Evolutionary conservation across 805 yeast genomes (phyloP), one percentile per base, ranked within the genome.

Genomic region (Maudiozyma bulderi): DNA sequence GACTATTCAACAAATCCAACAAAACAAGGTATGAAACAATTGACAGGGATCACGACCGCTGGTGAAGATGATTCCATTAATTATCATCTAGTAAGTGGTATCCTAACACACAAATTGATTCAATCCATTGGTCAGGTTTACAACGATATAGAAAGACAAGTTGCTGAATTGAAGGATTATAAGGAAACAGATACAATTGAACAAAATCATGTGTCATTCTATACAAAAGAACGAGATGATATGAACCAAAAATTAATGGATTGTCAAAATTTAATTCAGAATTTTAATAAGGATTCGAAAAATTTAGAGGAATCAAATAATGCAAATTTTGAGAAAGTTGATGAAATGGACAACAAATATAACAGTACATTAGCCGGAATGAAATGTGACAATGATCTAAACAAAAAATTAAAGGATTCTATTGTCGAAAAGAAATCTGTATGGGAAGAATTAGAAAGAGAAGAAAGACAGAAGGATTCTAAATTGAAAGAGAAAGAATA

Each of bases 1-100:
- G 81, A 80, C 51, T 86, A 86, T 59, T 73, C 84, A 6, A 73
- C 83, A 29, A 85, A 85, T 57, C 90, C 93, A 0, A 63, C 83
- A 41, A 76, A 73, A 43, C 80, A 77, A 54, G 74, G 74, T 49
- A 72, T 70, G 62, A 72, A 74, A 32, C 67, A 66, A 40, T 60
- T 76, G 46, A 70, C 74, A 13, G 85, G 84, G 10, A 76, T 80
- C 7, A 64, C 74, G 14, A 67, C 73, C 30, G 46, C 37, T n/a
- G 70, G 72, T 32, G 65, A 65, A 29, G 55, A 61, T 1, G 60
- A 71, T 15, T 68, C 71, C 11, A 64, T 59, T 1, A 64, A 70
- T 39, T 67, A 67, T 52, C 61, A 59, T 48, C 47, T 62, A 43
- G 56, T 60, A 13, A 62, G 69, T 41, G 73, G 70, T 15, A 65